Percentiles rank a stretch among this genome's conserved stretches.
Evolutionary conservation across 1,284 basidiomycete species (phyloP).

Genomic region (Ganoderma leucocontextum): DNA sequence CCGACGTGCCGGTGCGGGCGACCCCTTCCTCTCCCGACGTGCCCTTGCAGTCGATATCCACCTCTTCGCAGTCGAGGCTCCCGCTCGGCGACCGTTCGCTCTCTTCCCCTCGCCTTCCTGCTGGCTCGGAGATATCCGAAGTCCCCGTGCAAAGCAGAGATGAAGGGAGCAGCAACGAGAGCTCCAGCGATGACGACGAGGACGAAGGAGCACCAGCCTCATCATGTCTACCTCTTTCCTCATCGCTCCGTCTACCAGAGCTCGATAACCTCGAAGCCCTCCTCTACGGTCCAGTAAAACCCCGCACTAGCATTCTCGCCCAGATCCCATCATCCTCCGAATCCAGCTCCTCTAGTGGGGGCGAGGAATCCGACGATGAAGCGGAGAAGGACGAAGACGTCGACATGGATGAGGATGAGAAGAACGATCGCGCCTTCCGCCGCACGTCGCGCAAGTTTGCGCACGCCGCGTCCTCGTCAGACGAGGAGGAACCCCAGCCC

Average conservation of each 20-base stretch:
- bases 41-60: slow-evolving; percentile 3
- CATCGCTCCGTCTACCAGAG: not conserved
- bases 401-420: slow-evolving; percentile 36
- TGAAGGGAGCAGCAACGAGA: slow-evolving; percentile 43
- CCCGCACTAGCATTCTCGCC: slow-evolving; percentile 33
- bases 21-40: slow-evolving; percentile 18
- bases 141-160: slow-evolving; percentile 39
- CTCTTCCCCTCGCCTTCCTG: slow-evolving; percentile 33
- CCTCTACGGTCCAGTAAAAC: slow-evolving; percentile 36
- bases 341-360: slow-evolving; percentile 31
- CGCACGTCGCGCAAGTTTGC: slow-evolving; percentile 36
- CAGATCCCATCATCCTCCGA: slow-evolving; percentile 35
- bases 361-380: slow-evolving; percentile 28
- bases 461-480: slow-evolving; percentile 35
- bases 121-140: slow-evolving; percentile 42
- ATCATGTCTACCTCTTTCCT: not conserved
- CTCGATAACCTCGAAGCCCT: slow-evolving; percentile 36
- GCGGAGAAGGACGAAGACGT: slow-evolving; percentile 31
- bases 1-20: not conserved
- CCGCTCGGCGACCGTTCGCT: slow-evolving; percentile 13
- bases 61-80: slow-evolving; percentile 9
- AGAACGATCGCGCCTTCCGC: slow-evolving; percentile 36
- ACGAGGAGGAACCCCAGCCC: slow-evolving; percentile 36
- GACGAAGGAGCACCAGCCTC: slow-evolving; percentile 4
- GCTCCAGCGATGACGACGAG: slow-evolving; percentile 32